A percentile compares a stretch with the other conserved stretches of the same genome.
These are phyloP conservation scores for Drechslera avenae DNA, from an alignment of 2,329 filamentous ascomycete species.

Conservation along the genomic window DNA sequence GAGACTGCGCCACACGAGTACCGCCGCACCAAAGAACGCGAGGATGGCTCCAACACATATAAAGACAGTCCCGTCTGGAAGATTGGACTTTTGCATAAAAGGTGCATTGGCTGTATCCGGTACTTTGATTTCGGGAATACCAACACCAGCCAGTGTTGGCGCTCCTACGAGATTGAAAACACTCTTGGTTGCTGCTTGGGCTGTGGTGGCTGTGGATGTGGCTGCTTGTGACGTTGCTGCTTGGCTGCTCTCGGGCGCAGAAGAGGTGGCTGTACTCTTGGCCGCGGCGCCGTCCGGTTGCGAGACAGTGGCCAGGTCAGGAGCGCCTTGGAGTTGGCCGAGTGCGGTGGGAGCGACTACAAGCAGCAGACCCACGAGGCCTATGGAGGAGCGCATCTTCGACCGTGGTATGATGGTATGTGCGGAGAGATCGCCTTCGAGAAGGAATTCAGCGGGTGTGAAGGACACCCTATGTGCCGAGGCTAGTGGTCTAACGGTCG, in stretches of 20 bases:
- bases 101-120: constrained; percentile 84
- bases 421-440: constrained; percentile 13
- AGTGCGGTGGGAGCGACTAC: constrained; percentile 38
- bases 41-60: constrained; percentile 90
- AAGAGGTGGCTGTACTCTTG: constrained; percentile 12
- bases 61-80: constrained; percentile 94
- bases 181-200: constrained; percentile 37
- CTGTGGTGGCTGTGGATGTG: constrained; percentile 17
- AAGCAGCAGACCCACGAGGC: constrained; percentile 39
- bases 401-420: constrained; percentile 17
- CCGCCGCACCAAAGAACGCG: constrained; percentile 78
- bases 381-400: constrained; percentile 39
- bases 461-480: constrained; percentile 32
- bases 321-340: constrained; percentile 38
- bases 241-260: constrained; percentile 12
- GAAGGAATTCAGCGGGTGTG: constrained; percentile 18
- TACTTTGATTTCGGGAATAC: constrained; percentile 72
- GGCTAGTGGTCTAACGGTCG: constrained; percentile 8
- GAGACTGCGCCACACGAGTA: constrained; percentile 85
- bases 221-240: constrained; percentile 19
- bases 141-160: constrained; percentile 62
- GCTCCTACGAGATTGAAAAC: constrained; percentile 37
- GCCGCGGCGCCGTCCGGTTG: constrained; percentile 29
- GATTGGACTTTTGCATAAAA: constrained; percentile 84
- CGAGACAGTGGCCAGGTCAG: constrained; percentile 35